Percentiles rank a stretch among this genome's conserved stretches.
Conservation (phyloP, 1,139 yeast genomes). For the Arxiozyma slooffiae region DNA sequence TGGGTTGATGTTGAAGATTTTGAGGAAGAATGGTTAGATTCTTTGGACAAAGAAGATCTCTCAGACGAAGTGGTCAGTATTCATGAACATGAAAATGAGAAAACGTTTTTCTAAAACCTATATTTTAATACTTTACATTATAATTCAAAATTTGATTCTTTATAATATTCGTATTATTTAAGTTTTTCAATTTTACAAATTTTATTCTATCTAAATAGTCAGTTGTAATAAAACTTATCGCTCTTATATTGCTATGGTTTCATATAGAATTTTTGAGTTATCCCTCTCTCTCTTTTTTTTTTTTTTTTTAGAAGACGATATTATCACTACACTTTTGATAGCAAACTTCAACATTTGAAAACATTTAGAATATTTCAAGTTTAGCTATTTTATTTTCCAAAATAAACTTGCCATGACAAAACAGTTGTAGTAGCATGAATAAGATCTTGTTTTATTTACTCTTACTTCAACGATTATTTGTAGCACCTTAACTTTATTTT, state of each 20-base stretch:
- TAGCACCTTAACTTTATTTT: neutral
- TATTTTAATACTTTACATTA: too few species aligned
- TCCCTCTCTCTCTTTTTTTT: too few species aligned
- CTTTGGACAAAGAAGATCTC: conserved; percentile 15
- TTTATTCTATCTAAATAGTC: neutral
- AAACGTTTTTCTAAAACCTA: conserved; percentile 12
- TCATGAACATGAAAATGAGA: conserved; percentile 15
- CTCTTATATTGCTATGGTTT: neutral
- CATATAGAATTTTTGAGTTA: neutral
- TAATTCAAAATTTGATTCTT: too few species aligned
- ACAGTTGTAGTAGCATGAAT: too few species aligned
- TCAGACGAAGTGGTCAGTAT: conserved; percentile 17
- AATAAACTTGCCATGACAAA: neutral
- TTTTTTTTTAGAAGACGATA: neutral
- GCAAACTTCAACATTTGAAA: neutral
- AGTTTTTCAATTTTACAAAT: neutral
- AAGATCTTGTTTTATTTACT: too few species aligned
- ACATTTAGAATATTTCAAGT: neutral
- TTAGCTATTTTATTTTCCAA: neutral
- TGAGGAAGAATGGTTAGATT: conserved; percentile 33
- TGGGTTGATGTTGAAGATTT: conserved; percentile 52
- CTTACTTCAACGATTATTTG: too few species aligned
- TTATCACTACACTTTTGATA: neutral
- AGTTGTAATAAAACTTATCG: neutral
- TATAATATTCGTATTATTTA: neutral